Percentiles rank a stretch among this genome's conserved stretches.
These are phyloP conservation scores for Pleurotus pulmonarius DNA, from an alignment of 768 basidiomycete species.

Conservation along the genomic window DNA sequence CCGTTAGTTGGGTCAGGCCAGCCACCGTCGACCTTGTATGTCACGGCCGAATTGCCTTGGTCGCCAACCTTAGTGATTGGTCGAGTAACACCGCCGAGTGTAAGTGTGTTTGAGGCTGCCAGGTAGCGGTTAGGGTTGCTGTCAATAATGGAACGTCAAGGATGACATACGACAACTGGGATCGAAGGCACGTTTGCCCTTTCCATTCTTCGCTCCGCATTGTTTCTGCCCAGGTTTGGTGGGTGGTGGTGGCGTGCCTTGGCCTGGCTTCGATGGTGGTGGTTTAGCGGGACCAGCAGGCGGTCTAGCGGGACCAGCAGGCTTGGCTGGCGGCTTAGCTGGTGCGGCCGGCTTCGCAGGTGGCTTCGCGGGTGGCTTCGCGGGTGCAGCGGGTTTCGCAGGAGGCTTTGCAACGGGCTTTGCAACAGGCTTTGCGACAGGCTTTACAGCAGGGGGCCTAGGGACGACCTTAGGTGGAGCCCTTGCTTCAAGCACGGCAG, in stretches of 20 bases:
- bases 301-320: background rate
- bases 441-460: background rate
- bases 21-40: background rate
- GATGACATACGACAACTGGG: background rate
- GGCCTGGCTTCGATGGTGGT: background rate
- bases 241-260: background rate
- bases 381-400: background rate
- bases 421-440: background rate
- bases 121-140: background rate
- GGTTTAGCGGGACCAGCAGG: background rate
- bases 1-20: background rate
- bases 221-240: background rate
- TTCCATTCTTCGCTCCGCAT: background rate
- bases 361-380: background rate
- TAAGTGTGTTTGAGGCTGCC: background rate
- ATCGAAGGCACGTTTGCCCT: background rate
- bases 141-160: background rate
- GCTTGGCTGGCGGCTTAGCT: background rate
- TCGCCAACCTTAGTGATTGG: background rate
- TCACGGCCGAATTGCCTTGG: background rate
- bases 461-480: background rate
- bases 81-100: background rate
- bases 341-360: background rate
- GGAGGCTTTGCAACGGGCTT: background rate
- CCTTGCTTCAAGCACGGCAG: background rate